A percentile compares a stretch with the other conserved stretches of the same genome.
Evolutionary conservation across 164 flowering plant genomes (phyloP).

Genomic region (Houttuynia cordata): DNA sequence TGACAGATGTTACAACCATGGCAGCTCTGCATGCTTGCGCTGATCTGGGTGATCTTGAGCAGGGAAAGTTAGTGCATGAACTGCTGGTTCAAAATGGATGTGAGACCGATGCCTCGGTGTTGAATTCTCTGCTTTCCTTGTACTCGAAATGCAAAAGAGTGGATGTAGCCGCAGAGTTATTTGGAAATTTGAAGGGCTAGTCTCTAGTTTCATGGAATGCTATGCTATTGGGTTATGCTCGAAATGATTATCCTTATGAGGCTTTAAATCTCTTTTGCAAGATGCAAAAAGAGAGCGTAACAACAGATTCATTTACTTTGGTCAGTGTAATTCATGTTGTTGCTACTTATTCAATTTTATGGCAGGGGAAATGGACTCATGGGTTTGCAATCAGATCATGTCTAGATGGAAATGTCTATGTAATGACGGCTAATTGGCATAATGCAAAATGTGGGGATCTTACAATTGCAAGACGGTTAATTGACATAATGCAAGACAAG

Average conservation of each 20-base stretch:
- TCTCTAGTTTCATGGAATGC: conserved; percentile 87
- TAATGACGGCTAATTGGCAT: conserved; percentile 77
- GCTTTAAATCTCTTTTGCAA: conserved; percentile 44
- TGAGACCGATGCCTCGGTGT: conserved; percentile 43
- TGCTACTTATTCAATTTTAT: conserved; percentile 56
- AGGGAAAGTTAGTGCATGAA: conserved; percentile 45
- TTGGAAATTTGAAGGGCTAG: conserved; percentile 31
- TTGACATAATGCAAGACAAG: conserved; percentile 54
- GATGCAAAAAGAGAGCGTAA: conserved; percentile 37
- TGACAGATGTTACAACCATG: conserved; percentile 67
- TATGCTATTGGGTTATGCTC: conserved; percentile 76
- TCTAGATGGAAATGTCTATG: conserved; percentile 49
- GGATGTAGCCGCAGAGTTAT: conserved; percentile 46
- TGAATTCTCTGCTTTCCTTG: conserved; percentile 82
- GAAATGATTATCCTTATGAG: conserved; percentile 51
- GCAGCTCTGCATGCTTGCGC: conserved; percentile 68
- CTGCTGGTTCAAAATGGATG: conserved; percentile 33
- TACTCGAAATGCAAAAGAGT: conserved; percentile 71
- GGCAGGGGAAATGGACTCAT: conserved; percentile 79
- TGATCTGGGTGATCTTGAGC: conserved; percentile 48
- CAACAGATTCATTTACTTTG: conserved; percentile 66
- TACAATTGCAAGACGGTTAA: conserved; percentile 56
- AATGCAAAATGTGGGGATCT: conserved; percentile 92
- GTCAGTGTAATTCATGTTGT: conserved; percentile 72
- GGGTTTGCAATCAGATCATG: conserved; percentile 47